phyloP scores from a whole-genome alignment of 805 yeast genomes.

The Alloascoidea africana region DNA sequence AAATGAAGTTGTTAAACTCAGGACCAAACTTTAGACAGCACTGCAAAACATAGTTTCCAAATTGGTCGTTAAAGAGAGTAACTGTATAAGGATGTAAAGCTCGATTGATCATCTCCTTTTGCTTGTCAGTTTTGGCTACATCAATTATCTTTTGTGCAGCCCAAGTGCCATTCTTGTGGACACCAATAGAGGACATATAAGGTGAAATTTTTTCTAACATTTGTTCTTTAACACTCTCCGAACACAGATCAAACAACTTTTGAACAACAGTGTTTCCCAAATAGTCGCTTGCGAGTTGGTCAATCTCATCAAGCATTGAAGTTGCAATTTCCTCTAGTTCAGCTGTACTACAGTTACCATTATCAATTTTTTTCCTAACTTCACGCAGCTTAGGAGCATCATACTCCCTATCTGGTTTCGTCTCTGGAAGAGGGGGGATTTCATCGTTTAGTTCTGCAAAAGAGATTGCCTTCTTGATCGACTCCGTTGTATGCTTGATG shows the following conservation, averaged over 20 bases:
- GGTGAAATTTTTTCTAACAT: conserved; percentile 55
- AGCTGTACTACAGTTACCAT: conserved; percentile 25
- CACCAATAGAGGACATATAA: conserved; percentile 61
- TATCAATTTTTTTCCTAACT: conserved; percentile 43
- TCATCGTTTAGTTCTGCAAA: conserved; percentile 12
- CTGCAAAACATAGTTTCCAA: conserved; percentile 74
- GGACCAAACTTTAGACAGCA: conserved; percentile 65
- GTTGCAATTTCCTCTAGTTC: conserved; percentile 58
- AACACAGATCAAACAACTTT: conserved; percentile 49
- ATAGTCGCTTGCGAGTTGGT: conserved; percentile 67
- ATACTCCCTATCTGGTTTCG: conserved; percentile 39
- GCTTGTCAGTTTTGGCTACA: conserved; percentile 35
- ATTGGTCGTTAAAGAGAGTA: conserved; percentile 67
- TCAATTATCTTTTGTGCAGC: conserved; percentile 73
- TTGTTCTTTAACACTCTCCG: conserved; percentile 45
- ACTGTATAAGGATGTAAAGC: conserved; percentile 55
- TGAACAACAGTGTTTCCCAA: conserved; percentile 75
- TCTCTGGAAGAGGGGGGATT: conserved; percentile 43
- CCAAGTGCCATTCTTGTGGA: conserved; percentile 85
- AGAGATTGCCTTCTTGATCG: conserved; percentile 16
- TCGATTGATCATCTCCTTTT: conserved; percentile 39
- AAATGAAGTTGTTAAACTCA: conserved; percentile 64
- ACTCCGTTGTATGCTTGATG: conserved; percentile 13
- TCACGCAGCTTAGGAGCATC: conserved; percentile 69
- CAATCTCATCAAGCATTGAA: conserved; percentile 61